Conservation (phyloP, 2,329 filamentous ascomycete genomes). For the Pseudogymnoascus sp. region DNA sequence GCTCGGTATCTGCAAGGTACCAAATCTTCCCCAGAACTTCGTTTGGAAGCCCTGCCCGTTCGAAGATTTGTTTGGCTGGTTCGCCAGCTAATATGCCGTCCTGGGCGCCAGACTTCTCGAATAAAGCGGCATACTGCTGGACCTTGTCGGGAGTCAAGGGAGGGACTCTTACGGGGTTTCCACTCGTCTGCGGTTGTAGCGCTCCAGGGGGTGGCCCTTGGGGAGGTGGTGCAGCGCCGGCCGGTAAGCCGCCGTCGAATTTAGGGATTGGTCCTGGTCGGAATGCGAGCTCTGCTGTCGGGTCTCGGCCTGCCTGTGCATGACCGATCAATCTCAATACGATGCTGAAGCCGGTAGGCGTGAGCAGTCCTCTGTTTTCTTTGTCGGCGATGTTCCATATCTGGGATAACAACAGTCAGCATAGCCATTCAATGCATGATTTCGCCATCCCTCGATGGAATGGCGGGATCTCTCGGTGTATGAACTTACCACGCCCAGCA, state of each 20-base stretch:
- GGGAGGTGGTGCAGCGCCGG: constrained; percentile 36
- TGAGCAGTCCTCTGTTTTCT: constrained; percentile 90
- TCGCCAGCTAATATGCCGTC: constrained; percentile 75
- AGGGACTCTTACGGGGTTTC: constrained; percentile 74
- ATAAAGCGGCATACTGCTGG: constrained; percentile 77
- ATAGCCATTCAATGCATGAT: neutral
- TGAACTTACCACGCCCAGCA: constrained; percentile 70
- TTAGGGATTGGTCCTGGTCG: constrained; percentile 82
- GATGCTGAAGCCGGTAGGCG: constrained; percentile 84
- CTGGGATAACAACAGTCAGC: constrained; percentile 36
- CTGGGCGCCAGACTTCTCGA: constrained; percentile 77
- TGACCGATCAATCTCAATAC: constrained; percentile 92
- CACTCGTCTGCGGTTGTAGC: constrained; percentile 49
- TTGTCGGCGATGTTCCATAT: constrained; percentile 99
- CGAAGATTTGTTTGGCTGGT: constrained; percentile 87
- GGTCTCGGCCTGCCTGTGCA: constrained; percentile 79
- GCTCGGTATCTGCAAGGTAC: constrained; percentile 89
- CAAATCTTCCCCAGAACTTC: constrained; percentile 91
- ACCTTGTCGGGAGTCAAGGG: constrained; percentile 83
- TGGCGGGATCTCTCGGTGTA: neutral
- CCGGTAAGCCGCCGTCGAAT: constrained; percentile 60
- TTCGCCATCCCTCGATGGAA: constrained; percentile 7
- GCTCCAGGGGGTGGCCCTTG: constrained; percentile 33
- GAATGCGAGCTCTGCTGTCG: constrained; percentile 71
- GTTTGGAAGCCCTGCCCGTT: constrained; percentile 82